Evolutionary conservation across 208 protist species (phyloP).

Genomic region (Porcisia hertigi): DNA sequence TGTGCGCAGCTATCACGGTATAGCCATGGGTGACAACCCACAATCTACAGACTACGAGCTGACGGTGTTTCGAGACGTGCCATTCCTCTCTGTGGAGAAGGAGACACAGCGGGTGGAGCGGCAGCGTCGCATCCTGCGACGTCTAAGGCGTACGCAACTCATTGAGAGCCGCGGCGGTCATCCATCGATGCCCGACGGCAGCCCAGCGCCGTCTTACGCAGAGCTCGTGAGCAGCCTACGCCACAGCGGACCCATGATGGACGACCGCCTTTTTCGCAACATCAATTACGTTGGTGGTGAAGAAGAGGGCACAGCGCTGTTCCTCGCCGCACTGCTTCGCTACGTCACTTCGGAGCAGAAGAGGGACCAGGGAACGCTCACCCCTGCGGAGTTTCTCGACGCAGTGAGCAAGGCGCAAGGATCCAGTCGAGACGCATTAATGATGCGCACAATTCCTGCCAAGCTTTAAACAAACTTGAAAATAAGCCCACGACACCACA

Average conservation of each 20-base stretch:
- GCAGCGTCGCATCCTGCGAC: slow-evolving; percentile 61
- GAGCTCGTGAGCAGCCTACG: slow-evolving; percentile 33
- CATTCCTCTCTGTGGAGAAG: slow-evolving; percentile 80
- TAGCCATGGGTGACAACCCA: slow-evolving; percentile 86
- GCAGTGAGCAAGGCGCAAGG: slow-evolving; percentile 29
- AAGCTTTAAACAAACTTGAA: slow-evolving; percentile 23
- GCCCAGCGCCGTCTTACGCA: slow-evolving; percentile 39
- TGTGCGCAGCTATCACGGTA: slow-evolving; percentile 35
- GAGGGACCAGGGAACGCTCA: not conserved
- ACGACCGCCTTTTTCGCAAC: slow-evolving; percentile 69
- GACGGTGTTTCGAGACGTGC: slow-evolving; percentile 70
- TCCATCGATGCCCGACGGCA: slow-evolving; percentile 47
- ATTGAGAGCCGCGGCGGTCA: slow-evolving; percentile 25
- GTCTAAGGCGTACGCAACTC: slow-evolving; percentile 33
- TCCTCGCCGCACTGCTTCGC: slow-evolving; percentile 61
- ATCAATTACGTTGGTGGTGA: slow-evolving; percentile 76
- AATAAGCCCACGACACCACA: not conserved
- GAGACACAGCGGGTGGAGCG: slow-evolving; percentile 60
- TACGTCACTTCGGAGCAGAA: slow-evolving; percentile 10
- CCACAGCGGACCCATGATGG: slow-evolving; percentile 73
- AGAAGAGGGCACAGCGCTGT: slow-evolving; percentile 68
- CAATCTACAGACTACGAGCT: slow-evolving; percentile 83
- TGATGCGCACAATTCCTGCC: slow-evolving; percentile 1
- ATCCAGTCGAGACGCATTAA: slow-evolving; percentile 24
- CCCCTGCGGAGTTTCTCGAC: slow-evolving; percentile 26